Percentiles rank a stretch among this genome's conserved stretches.
These are phyloP conservation scores for Cyberlindnera samutprakarnensis DNA, from an alignment of 805 yeast species.

Conservation along the genomic window DNA sequence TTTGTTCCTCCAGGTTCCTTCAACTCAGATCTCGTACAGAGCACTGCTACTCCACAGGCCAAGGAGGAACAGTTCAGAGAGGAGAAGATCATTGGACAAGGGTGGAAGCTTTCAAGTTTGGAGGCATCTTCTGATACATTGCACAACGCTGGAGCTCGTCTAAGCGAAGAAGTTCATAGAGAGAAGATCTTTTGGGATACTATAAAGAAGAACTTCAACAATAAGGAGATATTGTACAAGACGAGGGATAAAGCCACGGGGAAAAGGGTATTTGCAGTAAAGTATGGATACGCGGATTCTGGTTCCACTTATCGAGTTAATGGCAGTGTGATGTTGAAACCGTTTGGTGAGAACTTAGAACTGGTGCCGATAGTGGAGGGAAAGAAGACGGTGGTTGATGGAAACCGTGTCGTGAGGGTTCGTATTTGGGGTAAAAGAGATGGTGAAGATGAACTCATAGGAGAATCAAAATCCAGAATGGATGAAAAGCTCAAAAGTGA, in stretches of 20 bases:
- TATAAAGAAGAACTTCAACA: slow-evolving; percentile 18
- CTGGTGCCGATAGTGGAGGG: slow-evolving; percentile 1
- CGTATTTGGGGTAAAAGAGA: slow-evolving; percentile 49
- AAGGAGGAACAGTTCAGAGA: slow-evolving; percentile 15
- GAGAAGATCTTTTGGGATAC: slow-evolving; percentile 69
- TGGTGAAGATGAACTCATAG: slow-evolving; percentile 46
- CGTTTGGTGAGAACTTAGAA: slow-evolving; percentile 37
- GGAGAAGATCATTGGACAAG: slow-evolving; percentile 31
- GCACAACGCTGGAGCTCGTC: slow-evolving; percentile 39
- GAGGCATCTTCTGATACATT: slow-evolving; percentile 46
- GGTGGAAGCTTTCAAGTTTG: slow-evolving; percentile 80
- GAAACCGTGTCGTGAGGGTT: slow-evolving; percentile 48
- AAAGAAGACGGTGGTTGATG: slow-evolving; percentile 17
- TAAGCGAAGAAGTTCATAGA: slow-evolving; percentile 45
- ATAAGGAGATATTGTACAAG: slow-evolving; percentile 60
- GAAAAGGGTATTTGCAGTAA: slow-evolving; percentile 60
- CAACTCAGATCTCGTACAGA: slow-evolving; percentile 32
- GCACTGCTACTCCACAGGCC: slow-evolving; percentile 16
- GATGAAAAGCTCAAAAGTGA: slow-evolving; percentile 14
- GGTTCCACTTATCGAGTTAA: slow-evolving; percentile 64
- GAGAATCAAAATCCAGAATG: slow-evolving; percentile 44
- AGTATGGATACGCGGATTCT: slow-evolving; percentile 86
- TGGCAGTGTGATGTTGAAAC: slow-evolving; percentile 68
- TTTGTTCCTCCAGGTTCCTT: slow-evolving; percentile 72
- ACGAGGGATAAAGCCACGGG: slow-evolving; percentile 48